Conservation (phyloP, 1,284 basidiomycete genomes). For the Papiliotrema laurentii region DNA sequence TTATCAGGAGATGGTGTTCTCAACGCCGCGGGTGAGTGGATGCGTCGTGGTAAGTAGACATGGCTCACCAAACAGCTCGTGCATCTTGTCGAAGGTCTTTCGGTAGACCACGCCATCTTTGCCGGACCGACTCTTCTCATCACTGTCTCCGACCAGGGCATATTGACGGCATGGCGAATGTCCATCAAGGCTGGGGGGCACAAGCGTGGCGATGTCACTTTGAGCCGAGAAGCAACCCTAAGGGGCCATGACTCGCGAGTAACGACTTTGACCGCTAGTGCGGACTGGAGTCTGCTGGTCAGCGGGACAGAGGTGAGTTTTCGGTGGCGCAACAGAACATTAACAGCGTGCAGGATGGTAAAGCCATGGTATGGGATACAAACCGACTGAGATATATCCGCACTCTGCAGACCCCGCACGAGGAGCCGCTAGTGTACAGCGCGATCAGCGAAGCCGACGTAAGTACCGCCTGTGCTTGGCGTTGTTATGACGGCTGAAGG, state of each 20-base stretch:
- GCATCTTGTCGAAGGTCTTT: slow-evolving; percentile 68
- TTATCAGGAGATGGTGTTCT: slow-evolving; percentile 56
- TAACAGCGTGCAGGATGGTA: slow-evolving; percentile 56
- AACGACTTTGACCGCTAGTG: slow-evolving; percentile 66
- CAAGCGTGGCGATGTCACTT: slow-evolving; percentile 28
- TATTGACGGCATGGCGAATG: slow-evolving; percentile 72
- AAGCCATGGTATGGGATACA: slow-evolving; percentile 84
- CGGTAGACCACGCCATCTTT: slow-evolving; percentile 69
- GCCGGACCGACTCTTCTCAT: slow-evolving; percentile 66
- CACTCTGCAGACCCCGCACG: slow-evolving; percentile 63
- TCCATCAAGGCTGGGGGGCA: slow-evolving; percentile 27
- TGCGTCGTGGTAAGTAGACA: background rate
- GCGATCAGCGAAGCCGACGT: slow-evolving; percentile 82
- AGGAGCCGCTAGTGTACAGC: slow-evolving; percentile 61
- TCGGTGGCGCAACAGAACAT: background rate
- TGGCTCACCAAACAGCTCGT: slow-evolving; percentile 54
- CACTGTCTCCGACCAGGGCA: slow-evolving; percentile 70
- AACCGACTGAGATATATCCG: slow-evolving; percentile 73
- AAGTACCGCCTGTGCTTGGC: slow-evolving; percentile 32
- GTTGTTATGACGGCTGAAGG: background rate
- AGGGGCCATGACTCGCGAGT: slow-evolving; percentile 69
- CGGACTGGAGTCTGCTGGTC: slow-evolving; percentile 75
- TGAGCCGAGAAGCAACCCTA: slow-evolving; percentile 66
- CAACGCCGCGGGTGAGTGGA: slow-evolving; percentile 55
- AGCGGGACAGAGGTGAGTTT: slow-evolving; percentile 63